These are phyloP conservation scores for Lolium perenne DNA, from an alignment of 176 grass and related monocot species.

Conservation along the genomic window DNA sequence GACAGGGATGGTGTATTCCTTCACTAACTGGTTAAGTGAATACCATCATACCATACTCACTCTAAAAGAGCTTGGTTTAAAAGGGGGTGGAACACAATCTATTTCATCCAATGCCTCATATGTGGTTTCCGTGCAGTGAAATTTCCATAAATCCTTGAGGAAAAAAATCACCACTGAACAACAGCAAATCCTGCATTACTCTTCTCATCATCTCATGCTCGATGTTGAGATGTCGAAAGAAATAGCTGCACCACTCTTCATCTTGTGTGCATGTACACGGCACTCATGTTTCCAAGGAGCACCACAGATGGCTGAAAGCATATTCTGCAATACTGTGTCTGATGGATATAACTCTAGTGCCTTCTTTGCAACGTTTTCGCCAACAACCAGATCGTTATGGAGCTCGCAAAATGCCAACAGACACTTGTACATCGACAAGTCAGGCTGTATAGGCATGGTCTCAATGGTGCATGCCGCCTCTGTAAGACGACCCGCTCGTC, in stretches of 20 bases:
- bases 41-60: constrained; percentile 8
- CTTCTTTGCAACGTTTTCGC: constrained; percentile 38
- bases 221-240: constrained; percentile 12
- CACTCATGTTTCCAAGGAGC: constrained; percentile 44
- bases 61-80: not conserved
- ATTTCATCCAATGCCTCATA: not conserved
- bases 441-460: constrained; percentile 51
- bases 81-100: not conserved
- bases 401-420: constrained; percentile 44
- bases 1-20: constrained; percentile 6
- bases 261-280: constrained; percentile 31
- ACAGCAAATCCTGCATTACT: not conserved
- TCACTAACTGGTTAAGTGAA: not conserved
- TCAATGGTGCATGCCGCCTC: constrained; percentile 56
- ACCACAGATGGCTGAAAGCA: constrained; percentile 49
- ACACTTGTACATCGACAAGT: constrained; percentile 38
- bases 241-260: constrained; percentile 41
- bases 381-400: constrained; percentile 28
- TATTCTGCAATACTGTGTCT: constrained; percentile 41
- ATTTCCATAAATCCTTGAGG: constrained; percentile 11
- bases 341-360: constrained; percentile 38
- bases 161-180: not conserved
- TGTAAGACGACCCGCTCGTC: constrained; percentile 61
- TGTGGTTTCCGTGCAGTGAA: constrained; percentile 3
- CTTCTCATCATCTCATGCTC: constrained; percentile 1